Base-by-base conservation (phyloP, 208 protist species). In the Wallacemonas sp. region DNA sequence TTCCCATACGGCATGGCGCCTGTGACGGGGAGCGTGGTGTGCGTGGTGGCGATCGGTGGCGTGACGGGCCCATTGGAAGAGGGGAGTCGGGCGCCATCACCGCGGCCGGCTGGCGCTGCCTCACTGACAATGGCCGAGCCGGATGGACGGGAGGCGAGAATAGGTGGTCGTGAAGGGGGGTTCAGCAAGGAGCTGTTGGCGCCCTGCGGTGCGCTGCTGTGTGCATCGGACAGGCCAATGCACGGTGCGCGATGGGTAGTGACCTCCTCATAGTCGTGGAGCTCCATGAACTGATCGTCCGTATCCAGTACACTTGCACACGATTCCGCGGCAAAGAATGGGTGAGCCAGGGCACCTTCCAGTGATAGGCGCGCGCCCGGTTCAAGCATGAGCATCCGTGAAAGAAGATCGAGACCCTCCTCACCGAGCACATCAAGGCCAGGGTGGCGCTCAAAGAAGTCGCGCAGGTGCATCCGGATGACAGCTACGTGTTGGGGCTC, bases 401-500 rank as follows among this genome's bases (percentile, higher is more conserved):
- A 62, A 0, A 91, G 34, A 15, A 94, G 29, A 44, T 94, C 87
- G 10, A 91, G 45, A n/a, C 87, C 87, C 21, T 84, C 65, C 12
- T 72, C 66, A 12, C 82, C 84, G 10, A 94, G 59, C 41, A 85
- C 60, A 30, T 76, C 64, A 0, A 84, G 66, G 22, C 63, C 69
- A 41, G 76, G 42, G 45, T 66, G 77, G n/a, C 71, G 63, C 33
- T 59, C 34, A n/a, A 85, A 37, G 39, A 70, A 78, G 19, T 70
- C 63, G 26, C 75, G 70, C 41, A 85, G 46, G 10, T 68, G 74
- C 9, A 68, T 60, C 8, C 41, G 68, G 17, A 81, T 70, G 17
- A 50, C 38, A 12, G 66, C 66, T 26, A 81, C 55, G 36, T 81
- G 65, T 9, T 32, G 12, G 6, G 32, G 32, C 50, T 57, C 50